Evolutionary conservation across 768 basidiomycete genomes (phyloP), one percentile per base, ranked within the genome.

Genomic region (Mycena polygramma): DNA sequence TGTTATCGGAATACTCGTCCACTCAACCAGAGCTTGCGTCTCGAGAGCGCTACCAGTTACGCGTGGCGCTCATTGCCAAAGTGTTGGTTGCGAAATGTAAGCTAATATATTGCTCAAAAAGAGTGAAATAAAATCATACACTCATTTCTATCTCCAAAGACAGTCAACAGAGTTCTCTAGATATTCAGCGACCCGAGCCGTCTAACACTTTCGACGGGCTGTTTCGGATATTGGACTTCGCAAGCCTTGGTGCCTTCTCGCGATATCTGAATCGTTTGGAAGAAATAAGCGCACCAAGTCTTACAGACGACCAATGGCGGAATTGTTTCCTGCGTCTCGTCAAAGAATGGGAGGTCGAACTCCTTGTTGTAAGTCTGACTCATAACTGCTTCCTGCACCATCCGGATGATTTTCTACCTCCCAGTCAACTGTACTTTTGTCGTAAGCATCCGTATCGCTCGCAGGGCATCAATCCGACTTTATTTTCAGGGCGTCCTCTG

Each of bases 301-400:
- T 48, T 48, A 57, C 63, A 20, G 45, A 65, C 20, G 63, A 65
- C 22, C 43, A 65, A 24, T 65, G 63, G 63, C 53, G 63, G 13
- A 43, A 65, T 48, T 54, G 57, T 20, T 57, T 65, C 7, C 4
- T 65, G 24, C 53, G 63, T 55, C 30, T 65, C 19, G 63, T 65
- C 15, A 65, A 65, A 48, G 63, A 65, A 57, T 65, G 63, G 63
- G 63, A 65, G 17, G 63, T n/a, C n/a, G n/a, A 65, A 48, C 57
- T 65, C 45, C 63, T 65, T 2, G 57, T 65, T 26, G 63, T 65
- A 26, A 55, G 63, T 54, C 14, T 49, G 20, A 49, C 30, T 9
- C 51, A 52, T 52, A 14, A n/a, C n/a, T n/a, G n/a, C n/a, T n/a
- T n/a, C n/a, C n/a, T n/a, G n/a, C n/a, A n/a, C n/a, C n/a, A n/a